Evolutionary conservation across 345 rosid genomes (phyloP), one percentile per base, ranked within the genome.

Genomic region (Lepidium africanum): DNA sequence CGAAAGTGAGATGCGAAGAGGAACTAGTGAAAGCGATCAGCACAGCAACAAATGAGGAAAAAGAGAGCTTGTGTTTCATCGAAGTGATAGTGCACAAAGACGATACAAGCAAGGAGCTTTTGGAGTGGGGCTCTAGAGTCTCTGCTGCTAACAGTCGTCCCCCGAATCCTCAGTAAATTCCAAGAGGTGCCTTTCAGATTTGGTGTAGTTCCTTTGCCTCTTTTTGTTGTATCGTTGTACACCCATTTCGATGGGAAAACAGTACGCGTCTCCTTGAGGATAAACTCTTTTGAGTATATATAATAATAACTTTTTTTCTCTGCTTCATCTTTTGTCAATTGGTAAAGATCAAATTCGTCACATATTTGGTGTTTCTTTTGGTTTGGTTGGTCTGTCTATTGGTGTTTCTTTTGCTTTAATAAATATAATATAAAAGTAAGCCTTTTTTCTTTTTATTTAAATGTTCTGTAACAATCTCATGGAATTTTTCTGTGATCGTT

Each of bases 381-480:
- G 36, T 36, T 50, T 23, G 49, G 38, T 5, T 36, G 49, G 47
- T 52, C 0, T 15, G 32, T 65, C 12, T 33, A 10, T 46, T 39
- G 10, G 25, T 64, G 25, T 36, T 1, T 21, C 23, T 21, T 21
- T 21, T 95, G 99, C 76, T 95, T 95, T 79, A 76, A 63, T 69
- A 95, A 95, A 75, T 95, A 97, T 36, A 86, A 91, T n/a, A 5
- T 97, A 91, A 80, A 95, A 83, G 23, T 21, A 1, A 21, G 2
- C 48, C n/a, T n/a, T n/a, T 45, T 6, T 46, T 13, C 16, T 61
- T 15, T n/a, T 58, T 6, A n/a, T 3, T 5, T 5, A 27, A 32
- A 66, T 16, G 32, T 25, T 36, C 8, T 9, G 2, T 49, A 21
- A 6, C 9, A 5, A 10, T n/a, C 65, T 48, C 38, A 5, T 63